Base-by-base conservation (phyloP, 352 stramenopile genomes). In the Phytophthora tentaculata region DNA sequence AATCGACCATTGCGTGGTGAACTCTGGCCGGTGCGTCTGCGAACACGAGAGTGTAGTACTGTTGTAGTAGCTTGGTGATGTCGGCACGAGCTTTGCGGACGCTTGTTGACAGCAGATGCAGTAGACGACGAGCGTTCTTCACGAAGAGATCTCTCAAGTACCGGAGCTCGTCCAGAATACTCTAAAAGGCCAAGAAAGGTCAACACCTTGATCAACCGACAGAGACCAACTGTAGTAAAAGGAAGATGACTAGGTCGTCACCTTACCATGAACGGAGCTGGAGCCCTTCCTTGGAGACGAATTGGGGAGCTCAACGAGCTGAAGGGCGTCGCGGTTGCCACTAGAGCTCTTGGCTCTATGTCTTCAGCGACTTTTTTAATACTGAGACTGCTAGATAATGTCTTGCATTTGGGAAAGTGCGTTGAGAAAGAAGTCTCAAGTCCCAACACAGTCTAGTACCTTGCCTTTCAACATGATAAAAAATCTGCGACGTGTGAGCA, bases 401-500 rank as follows among this genome's bases (percentile, higher is more conserved):
- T 54, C 8, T 35, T 39, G 32, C 5, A 13, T 45, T 8, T n/a
- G 37, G 32, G 49, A 39, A 55, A 56, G 45, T 51, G 45, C 17
- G 39, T 45, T 1, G 39, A 37, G 16, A 22, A 37, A 37, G 47
- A 37, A 54, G 47, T 32, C 9, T 8, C 28, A 8, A 32, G 28
- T 32, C 24, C 47, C 29, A 56, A 45, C 26, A 20, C 17, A 58
- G 32, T 22, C 22, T 61, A 44, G 44, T 29, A 39, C 69, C 49
- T 57, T 77, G 65, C 56, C 61, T 32, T 32, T 8, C 22, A 67
- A 60, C 19, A 8, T 59, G n/a, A n/a, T 62, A 23, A 9, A 65
- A 48, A 61, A 54, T 41, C 50, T 71, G 69, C 45, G 70, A 74
- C 70, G 49, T 73, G 69, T 71, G 58, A 73, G 58, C n/a, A 20